Evolutionary conservation across 345 rosid genomes (phyloP).

Genomic region (Fremontodendron californicum): DNA sequence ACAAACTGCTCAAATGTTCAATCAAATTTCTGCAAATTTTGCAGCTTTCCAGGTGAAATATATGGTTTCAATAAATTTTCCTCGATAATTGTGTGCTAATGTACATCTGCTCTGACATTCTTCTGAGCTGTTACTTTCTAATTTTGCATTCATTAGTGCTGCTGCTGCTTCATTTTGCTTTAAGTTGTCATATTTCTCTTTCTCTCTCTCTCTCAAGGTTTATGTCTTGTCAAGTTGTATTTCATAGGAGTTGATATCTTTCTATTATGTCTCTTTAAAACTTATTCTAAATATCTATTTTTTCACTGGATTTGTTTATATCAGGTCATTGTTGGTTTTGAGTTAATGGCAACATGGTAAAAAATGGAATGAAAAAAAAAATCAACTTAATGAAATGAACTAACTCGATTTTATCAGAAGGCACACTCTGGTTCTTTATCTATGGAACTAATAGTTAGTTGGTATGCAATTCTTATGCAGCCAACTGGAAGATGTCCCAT

Average conservation of each 20-base stretch:
- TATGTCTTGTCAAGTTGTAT: neutral
- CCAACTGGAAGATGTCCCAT: neutral
- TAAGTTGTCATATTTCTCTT: neutral
- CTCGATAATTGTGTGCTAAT: neutral
- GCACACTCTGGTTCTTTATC: neutral
- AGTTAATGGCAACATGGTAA: neutral
- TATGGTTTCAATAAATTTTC: conserved; percentile 6
- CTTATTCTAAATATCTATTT: neutral
- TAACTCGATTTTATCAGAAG: neutral
- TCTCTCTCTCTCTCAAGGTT: neutral
- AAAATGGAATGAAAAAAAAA: neutral
- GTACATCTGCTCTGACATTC: neutral
- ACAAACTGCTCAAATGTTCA: conserved; percentile 69
- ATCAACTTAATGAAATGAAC: neutral
- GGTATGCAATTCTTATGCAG: neutral
- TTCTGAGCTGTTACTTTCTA: neutral
- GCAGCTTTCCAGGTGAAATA: conserved; percentile 59
- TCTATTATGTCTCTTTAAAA: neutral
- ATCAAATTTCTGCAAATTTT: conserved; percentile 67
- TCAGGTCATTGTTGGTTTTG: neutral
- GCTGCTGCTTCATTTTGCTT: neutral
- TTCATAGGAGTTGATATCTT: neutral
- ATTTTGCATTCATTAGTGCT: neutral
- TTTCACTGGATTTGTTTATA: neutral
- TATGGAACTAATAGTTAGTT: neutral